Evolutionary conservation across 148 eudicot genomes (phyloP), one percentile per base, ranked within the genome.

Genomic region (Fallopia convolvulus): DNA sequence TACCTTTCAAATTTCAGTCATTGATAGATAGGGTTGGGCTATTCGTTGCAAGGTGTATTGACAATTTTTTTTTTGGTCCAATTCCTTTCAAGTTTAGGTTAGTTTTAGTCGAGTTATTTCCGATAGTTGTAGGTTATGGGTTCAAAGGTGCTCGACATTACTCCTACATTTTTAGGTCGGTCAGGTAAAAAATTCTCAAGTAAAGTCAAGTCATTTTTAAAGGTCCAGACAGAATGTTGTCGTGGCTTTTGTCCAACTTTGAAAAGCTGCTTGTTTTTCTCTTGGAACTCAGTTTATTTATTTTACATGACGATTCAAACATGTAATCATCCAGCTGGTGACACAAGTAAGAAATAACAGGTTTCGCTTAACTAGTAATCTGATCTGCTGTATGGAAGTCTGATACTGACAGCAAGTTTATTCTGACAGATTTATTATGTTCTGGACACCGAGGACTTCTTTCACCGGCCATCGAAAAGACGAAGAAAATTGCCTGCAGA

Each of bases 401-500:
- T 61, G 68, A 61, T 26, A 61, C 33, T 61, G 36, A 61, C 14
- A 61, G 17, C 68, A 61, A 6, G 47, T 40, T 42, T 17, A 39
- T 70, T 61, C 32, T 49, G 79, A 68, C 90, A 93, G 98, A 91
- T 93, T 76, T 89, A 90, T 7, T 93, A 91, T 79, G 98, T 93
- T 70, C 80, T 93, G 21, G 97, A 91, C 75, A 93, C 98, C 5
- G 98, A 93, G 79, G 98, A 94, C 78, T 84, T 79, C 82, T 87
- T 89, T 74, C 84, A 72, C 71, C 92, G 91, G 58, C 30, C 80
- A 42, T 87, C 82, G 77, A 84, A 81, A 39, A 84, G 70, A 76
- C 82, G 84, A 79, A 79, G 80, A 80, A 75, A 49, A 18, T 42
- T 60, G 74, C 78, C 86, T 32, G 79, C 58, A 8, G 82, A 82